A percentile compares a stretch with the other conserved stretches of the same genome.
These are phyloP conservation scores for Mycosphaerella arachidis DNA, from an alignment of 2,329 filamentous ascomycete species.

Conservation along the genomic window DNA sequence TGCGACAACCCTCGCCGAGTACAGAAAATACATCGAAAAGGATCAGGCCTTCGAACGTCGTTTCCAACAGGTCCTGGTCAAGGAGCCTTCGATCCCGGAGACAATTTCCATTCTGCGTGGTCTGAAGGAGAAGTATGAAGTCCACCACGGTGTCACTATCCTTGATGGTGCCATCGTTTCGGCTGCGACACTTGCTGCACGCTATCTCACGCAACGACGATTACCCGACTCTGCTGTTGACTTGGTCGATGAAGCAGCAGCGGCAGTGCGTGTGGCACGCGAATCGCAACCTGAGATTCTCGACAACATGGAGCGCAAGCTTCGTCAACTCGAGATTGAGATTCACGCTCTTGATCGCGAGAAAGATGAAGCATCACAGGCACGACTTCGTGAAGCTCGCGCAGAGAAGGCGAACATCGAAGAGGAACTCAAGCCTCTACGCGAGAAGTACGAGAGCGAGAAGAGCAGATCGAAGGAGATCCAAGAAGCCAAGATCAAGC, in stretches of 20 bases:
- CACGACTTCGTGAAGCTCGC: slow-evolving; percentile 74
- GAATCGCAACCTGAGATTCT: slow-evolving; percentile 96
- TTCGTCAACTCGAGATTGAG: slow-evolving; percentile 91
- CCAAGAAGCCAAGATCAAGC: slow-evolving; percentile 79
- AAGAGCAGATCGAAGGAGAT: slow-evolving; percentile 59
- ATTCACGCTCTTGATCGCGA: slow-evolving; percentile 93
- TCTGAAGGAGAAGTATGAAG: slow-evolving; percentile 95
- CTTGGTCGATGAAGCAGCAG: slow-evolving; percentile 90
- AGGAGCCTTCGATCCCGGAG: slow-evolving; percentile 82
- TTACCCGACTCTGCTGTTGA: slow-evolving; percentile 96
- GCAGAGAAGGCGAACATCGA: slow-evolving; percentile 91
- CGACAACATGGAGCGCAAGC: slow-evolving; percentile 85
- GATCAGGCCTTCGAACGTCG: slow-evolving; percentile 96
- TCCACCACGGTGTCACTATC: slow-evolving; percentile 96
- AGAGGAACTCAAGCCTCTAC: slow-evolving; percentile 84
- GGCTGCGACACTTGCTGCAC: slow-evolving; percentile 82
- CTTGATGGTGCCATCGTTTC: slow-evolving; percentile 89
- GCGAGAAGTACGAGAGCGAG: slow-evolving; percentile 93
- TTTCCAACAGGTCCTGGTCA: slow-evolving; percentile 97
- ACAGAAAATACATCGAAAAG: slow-evolving; percentile 98
- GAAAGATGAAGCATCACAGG: slow-evolving; percentile 86
- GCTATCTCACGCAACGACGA: slow-evolving; percentile 85
- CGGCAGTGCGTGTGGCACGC: slow-evolving; percentile 89
- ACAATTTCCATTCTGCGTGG: slow-evolving; percentile 98
- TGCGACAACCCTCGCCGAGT: slow-evolving; percentile 90